These are phyloP conservation scores for Ephemerocybe angulata DNA, from an alignment of 768 basidiomycete species.

Conservation along the genomic window DNA sequence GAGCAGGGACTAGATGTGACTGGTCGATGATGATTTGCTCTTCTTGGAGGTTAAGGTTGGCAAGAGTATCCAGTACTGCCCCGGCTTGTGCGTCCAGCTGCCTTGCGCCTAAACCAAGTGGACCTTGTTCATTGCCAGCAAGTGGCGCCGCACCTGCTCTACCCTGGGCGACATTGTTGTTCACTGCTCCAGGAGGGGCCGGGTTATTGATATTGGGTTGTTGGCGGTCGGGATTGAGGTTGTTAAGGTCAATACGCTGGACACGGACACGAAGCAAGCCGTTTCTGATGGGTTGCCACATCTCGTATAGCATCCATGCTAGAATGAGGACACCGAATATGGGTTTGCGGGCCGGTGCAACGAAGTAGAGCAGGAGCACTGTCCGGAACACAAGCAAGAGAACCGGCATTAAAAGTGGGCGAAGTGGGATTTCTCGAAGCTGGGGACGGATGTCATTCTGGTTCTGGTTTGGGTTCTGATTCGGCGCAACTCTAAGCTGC, in stretches of 20 bases:
- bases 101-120: slow-evolving; percentile 15
- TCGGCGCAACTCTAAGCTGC: slow-evolving; percentile 36
- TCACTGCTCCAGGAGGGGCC: slow-evolving; percentile 17
- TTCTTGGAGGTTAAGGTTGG: slow-evolving; percentile 51
- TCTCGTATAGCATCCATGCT: slow-evolving; percentile 72
- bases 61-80: slow-evolving; percentile 45
- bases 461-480: slow-evolving; percentile 27
- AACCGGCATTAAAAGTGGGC: slow-evolving; percentile 64
- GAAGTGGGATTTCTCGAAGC: slow-evolving; percentile 57
- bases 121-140: slow-evolving; percentile 14
- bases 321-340: slow-evolving; percentile 62
- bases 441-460: slow-evolving; percentile 31
- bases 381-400: slow-evolving; percentile 68
- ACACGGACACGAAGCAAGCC: slow-evolving; percentile 32
- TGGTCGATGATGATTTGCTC: slow-evolving; percentile 52
- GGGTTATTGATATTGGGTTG: slow-evolving; percentile 1
- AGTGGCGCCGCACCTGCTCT: slow-evolving; percentile 9
- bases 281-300: slow-evolving; percentile 64
- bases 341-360: slow-evolving; percentile 71
- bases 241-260: slow-evolving; percentile 13
- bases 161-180: slow-evolving; percentile 10
- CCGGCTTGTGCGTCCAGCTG: slow-evolving; percentile 32
- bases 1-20: slow-evolving; percentile 21
- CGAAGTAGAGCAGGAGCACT: slow-evolving; percentile 67
- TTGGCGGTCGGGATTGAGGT: no score